phyloP scores from a whole-genome alignment of 2,329 filamentous ascomycete species.

The Venturia asperata region DNA sequence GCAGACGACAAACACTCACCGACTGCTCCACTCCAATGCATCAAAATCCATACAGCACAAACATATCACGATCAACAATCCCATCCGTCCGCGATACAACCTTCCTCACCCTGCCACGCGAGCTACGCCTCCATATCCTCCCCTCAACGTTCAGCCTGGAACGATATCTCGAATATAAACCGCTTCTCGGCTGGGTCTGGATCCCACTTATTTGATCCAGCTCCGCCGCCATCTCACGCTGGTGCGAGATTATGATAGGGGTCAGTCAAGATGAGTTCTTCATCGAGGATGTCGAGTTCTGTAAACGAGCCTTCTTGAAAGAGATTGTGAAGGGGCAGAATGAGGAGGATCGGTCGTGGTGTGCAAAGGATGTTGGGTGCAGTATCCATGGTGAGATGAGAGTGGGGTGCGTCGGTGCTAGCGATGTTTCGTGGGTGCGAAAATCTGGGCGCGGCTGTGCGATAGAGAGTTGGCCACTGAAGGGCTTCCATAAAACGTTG shows the following conservation, averaged over 20 bases:
- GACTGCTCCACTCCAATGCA: neutral
- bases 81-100: neutral
- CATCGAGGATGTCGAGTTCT: neutral
- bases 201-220: neutral
- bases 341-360: neutral
- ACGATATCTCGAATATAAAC: neutral
- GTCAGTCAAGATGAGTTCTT: neutral
- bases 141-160: neutral
- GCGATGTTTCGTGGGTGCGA: neutral
- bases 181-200: neutral
- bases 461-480: neutral
- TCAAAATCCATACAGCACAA: neutral
- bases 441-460: neutral
- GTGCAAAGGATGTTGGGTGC: neutral
- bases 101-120: neutral
- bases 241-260: neutral
- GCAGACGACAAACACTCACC: neutral
- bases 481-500: too few species aligned
- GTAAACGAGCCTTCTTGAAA: neutral
- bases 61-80: neutral
- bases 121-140: neutral
- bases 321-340: neutral
- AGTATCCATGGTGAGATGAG: neutral
- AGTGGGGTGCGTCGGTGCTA: neutral
- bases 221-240: neutral